Evolutionary conservation across 306 rosid species (phyloP), one percentile per base, ranked within the genome.

Genomic region (Hylodesmum podocarpum): DNA sequence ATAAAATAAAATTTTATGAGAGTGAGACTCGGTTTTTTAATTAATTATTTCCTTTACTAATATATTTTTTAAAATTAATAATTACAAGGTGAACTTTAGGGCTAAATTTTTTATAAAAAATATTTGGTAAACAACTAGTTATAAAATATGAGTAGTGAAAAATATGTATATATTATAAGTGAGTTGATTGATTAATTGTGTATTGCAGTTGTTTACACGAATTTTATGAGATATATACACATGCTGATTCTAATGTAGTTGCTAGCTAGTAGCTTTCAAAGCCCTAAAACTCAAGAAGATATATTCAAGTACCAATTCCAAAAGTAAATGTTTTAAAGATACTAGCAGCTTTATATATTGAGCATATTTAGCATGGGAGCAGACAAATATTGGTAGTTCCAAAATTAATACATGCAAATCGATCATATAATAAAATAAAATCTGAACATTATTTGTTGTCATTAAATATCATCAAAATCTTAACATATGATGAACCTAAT

Each of bases 271-370:
- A 43, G 55, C 76, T 74, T 41, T 74, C 46, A 66, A 55, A 66
- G 76, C 66, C 71, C 84, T 74, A 74, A 73, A 66, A 74, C n/a
- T 61, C 8, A 62, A 50, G 46, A 47, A 47, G 66, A 47, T 58
- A 16, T 16, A 34, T 64, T 7, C 77, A 59, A 70, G 65, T 78
- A 59, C 33, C 25, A n/a, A 53, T 57, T 61, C 13, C 65, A 34
- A 70, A 59, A 61, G 66, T 49, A 58, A 71, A 70, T 44, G 51
- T 79, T 61, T 66, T 33, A 47, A 40, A 34, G 55, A 57, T 62
- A 37, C 73, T 10, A 44, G 44, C 57, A 71, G 66, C 78, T 79
- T 62, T 66, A 66, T 76, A 27, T 33, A n/a, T 11, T 55, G 63
- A 55, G 16, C 16, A 55, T 12, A 8, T 19, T 51, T 19, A 18